phyloP scores from a whole-genome alignment of 306 rosid species.

The Acmispon strigosus region DNA sequence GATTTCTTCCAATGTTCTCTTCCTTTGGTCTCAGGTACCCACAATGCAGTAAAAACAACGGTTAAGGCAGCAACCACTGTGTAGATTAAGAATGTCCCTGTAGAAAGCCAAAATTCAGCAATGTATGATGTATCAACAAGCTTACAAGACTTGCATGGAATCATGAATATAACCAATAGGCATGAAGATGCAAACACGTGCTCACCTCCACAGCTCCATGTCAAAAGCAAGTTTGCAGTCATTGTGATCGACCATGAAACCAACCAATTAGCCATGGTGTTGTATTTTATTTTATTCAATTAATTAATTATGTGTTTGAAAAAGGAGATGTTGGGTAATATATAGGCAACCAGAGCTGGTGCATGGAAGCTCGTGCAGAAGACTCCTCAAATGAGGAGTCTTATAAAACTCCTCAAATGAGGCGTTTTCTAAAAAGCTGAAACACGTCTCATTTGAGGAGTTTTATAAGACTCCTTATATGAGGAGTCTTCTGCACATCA shows the following conservation, averaged over 20 bases:
- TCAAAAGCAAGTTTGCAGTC: conserved; percentile 77
- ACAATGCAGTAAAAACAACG: conserved; percentile 38
- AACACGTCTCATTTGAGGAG: too few species aligned
- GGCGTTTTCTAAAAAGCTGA: too few species aligned
- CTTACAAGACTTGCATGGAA: background rate
- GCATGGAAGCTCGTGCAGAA: too few species aligned
- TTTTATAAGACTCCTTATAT: too few species aligned
- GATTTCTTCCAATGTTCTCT: conserved; percentile 85
- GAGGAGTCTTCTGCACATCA: too few species aligned
- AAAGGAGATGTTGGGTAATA: too few species aligned
- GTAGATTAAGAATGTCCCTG: conserved; percentile 70
- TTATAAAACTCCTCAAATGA: too few species aligned
- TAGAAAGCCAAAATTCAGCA: background rate
- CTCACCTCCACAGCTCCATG: conserved; percentile 72
- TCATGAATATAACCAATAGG: background rate
- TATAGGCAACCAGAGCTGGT: too few species aligned
- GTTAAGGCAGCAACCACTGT: conserved; percentile 47
- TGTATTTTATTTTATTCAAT: too few species aligned
- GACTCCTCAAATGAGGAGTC: too few species aligned
- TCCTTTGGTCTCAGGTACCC: conserved; percentile 88
- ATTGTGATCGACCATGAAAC: conserved; percentile 50
- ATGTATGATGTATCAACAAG: background rate
- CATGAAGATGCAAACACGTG: background rate
- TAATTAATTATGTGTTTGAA: too few species aligned
- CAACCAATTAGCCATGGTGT: conserved; percentile 67